These are phyloP conservation scores for Pyrenochaeta sp. DNA, from an alignment of 2,329 filamentous ascomycete species.

Conservation along the genomic window DNA sequence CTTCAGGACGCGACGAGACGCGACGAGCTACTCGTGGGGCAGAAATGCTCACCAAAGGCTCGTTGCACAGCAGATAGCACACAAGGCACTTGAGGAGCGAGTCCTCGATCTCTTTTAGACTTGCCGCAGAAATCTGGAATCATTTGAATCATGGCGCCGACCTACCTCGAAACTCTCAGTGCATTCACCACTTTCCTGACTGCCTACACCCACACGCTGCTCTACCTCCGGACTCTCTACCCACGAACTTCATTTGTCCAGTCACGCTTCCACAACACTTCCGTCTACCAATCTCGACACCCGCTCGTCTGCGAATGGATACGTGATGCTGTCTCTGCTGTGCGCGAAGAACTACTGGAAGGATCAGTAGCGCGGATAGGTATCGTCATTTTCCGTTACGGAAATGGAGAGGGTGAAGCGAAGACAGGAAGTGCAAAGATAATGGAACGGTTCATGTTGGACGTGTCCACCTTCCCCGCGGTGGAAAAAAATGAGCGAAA, in stretches of 20 bases:
- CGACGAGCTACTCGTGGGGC: background rate
- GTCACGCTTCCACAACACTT: slow-evolving; percentile 81
- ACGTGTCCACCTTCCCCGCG: slow-evolving; percentile 64
- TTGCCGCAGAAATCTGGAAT: too few relatives aligned
- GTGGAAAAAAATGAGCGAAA: slow-evolving; percentile 58
- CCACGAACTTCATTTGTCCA: slow-evolving; percentile 79
- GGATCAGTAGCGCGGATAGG: slow-evolving; percentile 64
- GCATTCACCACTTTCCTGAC: slow-evolving; percentile 83
- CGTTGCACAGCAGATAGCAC: too few relatives aligned
- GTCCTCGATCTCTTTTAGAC: too few relatives aligned
- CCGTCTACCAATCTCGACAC: slow-evolving; percentile 86
- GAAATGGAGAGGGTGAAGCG: slow-evolving; percentile 1
- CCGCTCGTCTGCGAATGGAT: slow-evolving; percentile 88
- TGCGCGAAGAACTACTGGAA: slow-evolving; percentile 71
- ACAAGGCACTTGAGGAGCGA: too few relatives aligned
- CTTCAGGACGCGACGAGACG: slow-evolving; percentile 16
- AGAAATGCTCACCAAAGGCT: background rate
- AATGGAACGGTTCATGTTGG: slow-evolving; percentile 68
- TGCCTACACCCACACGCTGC: slow-evolving; percentile 83
- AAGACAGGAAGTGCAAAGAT: slow-evolving; percentile 53
- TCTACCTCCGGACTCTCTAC: slow-evolving; percentile 84
- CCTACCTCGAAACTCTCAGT: slow-evolving; percentile 62
- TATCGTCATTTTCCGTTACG: slow-evolving; percentile 64
- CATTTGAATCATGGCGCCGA: slow-evolving; percentile 30
- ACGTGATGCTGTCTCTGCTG: slow-evolving; percentile 77